Percentiles rank a stretch among this genome's conserved stretches.
Evolutionary conservation across 176 grass and related monocot species (phyloP).

Genomic region (Ananas comosus): DNA sequence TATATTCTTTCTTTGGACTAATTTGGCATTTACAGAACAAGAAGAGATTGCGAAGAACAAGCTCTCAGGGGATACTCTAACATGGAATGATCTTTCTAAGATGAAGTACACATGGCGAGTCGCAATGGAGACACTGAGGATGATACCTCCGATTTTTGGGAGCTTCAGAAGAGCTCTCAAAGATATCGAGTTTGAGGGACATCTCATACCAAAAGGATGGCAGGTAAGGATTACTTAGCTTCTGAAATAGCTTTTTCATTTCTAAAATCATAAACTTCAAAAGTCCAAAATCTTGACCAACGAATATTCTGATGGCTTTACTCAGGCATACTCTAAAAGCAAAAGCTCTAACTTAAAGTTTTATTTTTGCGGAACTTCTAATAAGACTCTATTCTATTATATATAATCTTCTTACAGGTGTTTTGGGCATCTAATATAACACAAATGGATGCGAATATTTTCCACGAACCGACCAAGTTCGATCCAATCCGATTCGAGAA

Average conservation of each 20-base stretch:
- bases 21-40: slow-evolving; percentile 18
- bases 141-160: slow-evolving; percentile 35
- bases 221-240: slow-evolving; percentile 8
- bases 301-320: too few relatives aligned
- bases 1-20: background rate
- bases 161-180: slow-evolving; percentile 24
- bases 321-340: too few relatives aligned
- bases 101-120: slow-evolving; percentile 48
- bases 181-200: slow-evolving; percentile 36
- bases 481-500: slow-evolving; percentile 24
- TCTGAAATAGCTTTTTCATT: background rate
- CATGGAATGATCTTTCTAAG: slow-evolving; percentile 35
- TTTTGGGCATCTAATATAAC: slow-evolving; percentile 34
- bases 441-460: slow-evolving; percentile 33
- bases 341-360: too few relatives aligned
- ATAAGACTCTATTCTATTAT: too few relatives aligned
- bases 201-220: slow-evolving; percentile 42
- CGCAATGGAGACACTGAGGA: slow-evolving; percentile 28
- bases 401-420: slow-evolving; percentile 11
- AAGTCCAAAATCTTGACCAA: background rate
- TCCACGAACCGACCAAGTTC: slow-evolving; percentile 31
- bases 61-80: slow-evolving; percentile 18
- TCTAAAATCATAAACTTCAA: background rate
- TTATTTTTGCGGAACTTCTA: too few relatives aligned
- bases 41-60: slow-evolving; percentile 30